Evolutionary conservation across 148 eudicot genomes (phyloP), one percentile per base, ranked within the genome.

Genomic region (Limonium bicolor): DNA sequence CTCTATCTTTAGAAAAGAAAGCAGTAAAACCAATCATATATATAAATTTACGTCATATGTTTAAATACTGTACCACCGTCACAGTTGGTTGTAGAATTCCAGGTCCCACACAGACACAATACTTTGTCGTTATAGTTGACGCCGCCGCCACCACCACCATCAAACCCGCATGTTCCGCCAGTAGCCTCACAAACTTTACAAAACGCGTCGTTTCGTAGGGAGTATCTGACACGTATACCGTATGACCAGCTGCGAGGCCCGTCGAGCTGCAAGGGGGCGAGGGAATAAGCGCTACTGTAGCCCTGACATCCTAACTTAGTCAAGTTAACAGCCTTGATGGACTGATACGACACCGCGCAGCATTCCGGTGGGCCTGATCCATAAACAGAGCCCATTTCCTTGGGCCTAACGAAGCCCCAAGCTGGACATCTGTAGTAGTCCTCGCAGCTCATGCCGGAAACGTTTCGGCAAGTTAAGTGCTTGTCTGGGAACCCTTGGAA

Each of bases 371-470:
- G 88, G 53, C 80, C 87, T 10, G 79, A 35, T 20, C 83, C 80
- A 7, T 77, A 74, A 0, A 60, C 71, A 0, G 61, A 41, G 27
- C 81, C 87, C 49, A 50, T 42, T 41, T 62, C 47, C 6, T 55
- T 76, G 0, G 83, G 85, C 51, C 67, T 76, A 29, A 70, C 24
- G 4, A 43, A 38, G 0, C 60, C 69, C 99, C 99, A 90, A 0
- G 80, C 88, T 3, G 93, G 85, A 43, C 99, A 90, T 14, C 46
- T 53, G 19, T 80, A 90, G 47, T 78, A 90, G 48, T 85, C 95
- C 26, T 85, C 95, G 31, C 99, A 90, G 1, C 99, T 77, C 70
- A 90, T 59, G 7, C 99, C 93, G 14, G 99, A 90, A 27, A 90
- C 67, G 30, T 90, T 85, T 12, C 73, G 43, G 41, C 99, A 90